Percentiles rank a stretch among this genome's conserved stretches.
Conservation (phyloP, 805 yeast species). For the Zygosaccharomyces siamensis region DNA sequence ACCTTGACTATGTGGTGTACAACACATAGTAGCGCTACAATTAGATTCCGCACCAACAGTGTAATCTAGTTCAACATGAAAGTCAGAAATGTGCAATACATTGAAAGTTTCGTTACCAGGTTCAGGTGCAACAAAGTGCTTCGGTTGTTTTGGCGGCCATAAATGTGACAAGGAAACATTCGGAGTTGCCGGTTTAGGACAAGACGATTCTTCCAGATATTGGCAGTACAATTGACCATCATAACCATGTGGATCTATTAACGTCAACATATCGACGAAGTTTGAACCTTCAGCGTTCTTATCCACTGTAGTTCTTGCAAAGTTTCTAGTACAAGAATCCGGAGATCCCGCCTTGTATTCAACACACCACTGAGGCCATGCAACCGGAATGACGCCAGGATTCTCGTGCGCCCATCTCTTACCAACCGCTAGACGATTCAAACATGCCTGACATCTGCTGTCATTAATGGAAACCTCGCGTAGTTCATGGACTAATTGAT, state of each 20-base stretch:
- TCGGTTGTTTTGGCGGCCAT: slow-evolving; percentile 44
- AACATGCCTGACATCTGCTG: slow-evolving; percentile 36
- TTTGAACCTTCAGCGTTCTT: slow-evolving; percentile 41
- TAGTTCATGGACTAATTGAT: slow-evolving; percentile 6
- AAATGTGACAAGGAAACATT: slow-evolving; percentile 41
- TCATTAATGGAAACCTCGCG: slow-evolving; percentile 8
- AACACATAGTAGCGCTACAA: slow-evolving; percentile 54
- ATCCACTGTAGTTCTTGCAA: slow-evolving; percentile 38
- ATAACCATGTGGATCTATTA: slow-evolving; percentile 47
- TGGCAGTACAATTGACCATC: slow-evolving; percentile 64
- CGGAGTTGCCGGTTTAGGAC: slow-evolving; percentile 52
- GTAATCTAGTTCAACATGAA: slow-evolving; percentile 56
- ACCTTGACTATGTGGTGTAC: slow-evolving; percentile 49
- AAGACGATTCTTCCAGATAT: slow-evolving; percentile 43
- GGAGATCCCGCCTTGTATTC: slow-evolving; percentile 29
- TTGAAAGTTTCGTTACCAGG: slow-evolving; percentile 45
- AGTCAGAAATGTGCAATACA: slow-evolving; percentile 62
- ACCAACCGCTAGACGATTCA: slow-evolving; percentile 36
- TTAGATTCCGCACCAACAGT: slow-evolving; percentile 54
- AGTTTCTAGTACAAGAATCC: slow-evolving; percentile 32
- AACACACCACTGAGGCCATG: slow-evolving; percentile 43
- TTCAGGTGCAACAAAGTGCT: slow-evolving; percentile 42
- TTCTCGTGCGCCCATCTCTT: slow-evolving; percentile 36
- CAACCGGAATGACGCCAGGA: slow-evolving; percentile 40
- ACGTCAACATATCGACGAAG: slow-evolving; percentile 46